Conservation (phyloP, 179 eudicot genomes). For the Carnegiea gigantea region DNA sequence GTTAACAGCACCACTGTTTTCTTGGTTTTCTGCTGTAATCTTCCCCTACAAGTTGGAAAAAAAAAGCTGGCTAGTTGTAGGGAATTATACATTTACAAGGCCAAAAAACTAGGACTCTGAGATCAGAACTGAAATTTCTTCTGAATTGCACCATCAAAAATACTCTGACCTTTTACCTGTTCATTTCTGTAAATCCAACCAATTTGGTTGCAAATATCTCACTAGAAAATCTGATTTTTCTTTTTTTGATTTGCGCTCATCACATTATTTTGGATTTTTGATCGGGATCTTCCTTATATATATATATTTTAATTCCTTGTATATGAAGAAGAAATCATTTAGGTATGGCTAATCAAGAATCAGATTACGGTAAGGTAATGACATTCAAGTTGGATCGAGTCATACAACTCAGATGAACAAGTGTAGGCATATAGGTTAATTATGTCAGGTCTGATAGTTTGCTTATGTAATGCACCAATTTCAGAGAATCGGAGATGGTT, state of each 20-base stretch:
- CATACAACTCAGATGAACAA: too few species aligned
- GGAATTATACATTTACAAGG: not conserved
- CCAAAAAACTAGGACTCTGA: not conserved
- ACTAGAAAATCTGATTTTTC: not conserved
- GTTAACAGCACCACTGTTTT: not conserved
- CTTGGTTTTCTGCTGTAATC: slow-evolving; percentile 20
- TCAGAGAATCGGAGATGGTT: too few species aligned
- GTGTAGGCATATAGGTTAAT: too few species aligned
- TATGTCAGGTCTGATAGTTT: too few species aligned
- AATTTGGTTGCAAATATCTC: not conserved
- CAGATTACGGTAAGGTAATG: too few species aligned
- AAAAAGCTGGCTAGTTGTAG: not conserved
- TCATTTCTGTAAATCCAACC: not conserved
- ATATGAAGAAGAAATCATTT: too few species aligned
- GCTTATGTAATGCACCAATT: too few species aligned
- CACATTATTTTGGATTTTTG: not conserved
- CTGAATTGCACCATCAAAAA: not conserved
- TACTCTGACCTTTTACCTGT: not conserved
- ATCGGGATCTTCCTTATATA: too few species aligned
- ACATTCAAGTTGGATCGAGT: too few species aligned
- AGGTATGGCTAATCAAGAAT: too few species aligned
- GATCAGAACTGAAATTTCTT: not conserved
- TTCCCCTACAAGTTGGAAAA: not conserved
- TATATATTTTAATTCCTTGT: too few species aligned
- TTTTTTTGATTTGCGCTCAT: not conserved